Conservation (phyloP, 768 basidiomycete genomes). For the Boletellus sp. region DNA sequence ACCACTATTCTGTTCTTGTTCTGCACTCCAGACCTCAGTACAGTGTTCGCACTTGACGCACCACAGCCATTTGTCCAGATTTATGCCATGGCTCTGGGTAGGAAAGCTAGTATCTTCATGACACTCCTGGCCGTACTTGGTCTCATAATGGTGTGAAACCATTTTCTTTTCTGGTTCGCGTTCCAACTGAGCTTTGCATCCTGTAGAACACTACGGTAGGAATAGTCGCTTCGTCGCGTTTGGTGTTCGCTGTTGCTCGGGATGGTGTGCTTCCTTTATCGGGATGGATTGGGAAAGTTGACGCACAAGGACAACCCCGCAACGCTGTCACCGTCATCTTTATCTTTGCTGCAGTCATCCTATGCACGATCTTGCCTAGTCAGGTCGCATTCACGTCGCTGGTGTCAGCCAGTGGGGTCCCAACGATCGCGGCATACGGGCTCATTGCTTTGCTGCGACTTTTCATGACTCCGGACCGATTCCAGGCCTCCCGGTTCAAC, state of each 20-base stretch:
- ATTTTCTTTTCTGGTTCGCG: not conserved
- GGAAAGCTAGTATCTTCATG: conserved; percentile 81
- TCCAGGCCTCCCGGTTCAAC: conserved; percentile 69
- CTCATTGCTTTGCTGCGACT: conserved; percentile 75
- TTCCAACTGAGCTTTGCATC: not conserved
- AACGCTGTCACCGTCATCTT: conserved; percentile 88
- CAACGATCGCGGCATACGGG: conserved; percentile 86
- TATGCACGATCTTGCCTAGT: conserved; percentile 88
- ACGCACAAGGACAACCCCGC: conserved; percentile 65
- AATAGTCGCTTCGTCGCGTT: conserved; percentile 83
- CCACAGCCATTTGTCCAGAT: conserved; percentile 92
- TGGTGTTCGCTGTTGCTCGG: conserved; percentile 91
- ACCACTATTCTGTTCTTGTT: conserved; percentile 81
- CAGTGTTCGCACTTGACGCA: conserved; percentile 69
- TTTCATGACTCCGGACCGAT: conserved; percentile 72
- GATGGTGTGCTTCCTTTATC: conserved; percentile 88
- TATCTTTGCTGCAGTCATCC: conserved; percentile 64
- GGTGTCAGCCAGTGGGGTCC: conserved; percentile 80
- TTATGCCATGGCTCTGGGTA: conserved; percentile 80
- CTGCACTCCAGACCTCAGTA: conserved; percentile 76
- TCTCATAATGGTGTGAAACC: conserved; percentile 66
- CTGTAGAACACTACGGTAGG: conserved; percentile 79
- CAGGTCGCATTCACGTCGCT: conserved; percentile 91
- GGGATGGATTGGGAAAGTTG: conserved; percentile 76
- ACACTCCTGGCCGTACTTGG: conserved; percentile 79